These are phyloP conservation scores for Aphanomyces astaci DNA, from an alignment of 352 stramenopile species.

Conservation along the genomic window DNA sequence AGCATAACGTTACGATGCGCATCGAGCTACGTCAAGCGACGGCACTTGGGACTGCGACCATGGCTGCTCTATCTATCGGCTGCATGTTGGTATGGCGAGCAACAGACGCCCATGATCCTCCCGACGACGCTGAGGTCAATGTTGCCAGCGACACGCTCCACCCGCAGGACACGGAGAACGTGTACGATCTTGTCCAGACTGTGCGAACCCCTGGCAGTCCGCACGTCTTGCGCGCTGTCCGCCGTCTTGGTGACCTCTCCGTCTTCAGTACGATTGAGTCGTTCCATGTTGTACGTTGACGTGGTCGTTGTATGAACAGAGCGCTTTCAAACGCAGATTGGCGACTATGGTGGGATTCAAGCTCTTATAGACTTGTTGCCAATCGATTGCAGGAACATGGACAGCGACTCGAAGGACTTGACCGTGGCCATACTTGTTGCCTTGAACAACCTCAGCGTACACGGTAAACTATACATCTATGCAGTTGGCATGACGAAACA, in stretches of 20 bases:
- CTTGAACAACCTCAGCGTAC: slow-evolving; percentile 7
- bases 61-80: neutral
- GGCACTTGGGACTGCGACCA: neutral
- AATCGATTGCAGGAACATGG: neutral
- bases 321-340: slow-evolving; percentile 16
- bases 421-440: neutral
- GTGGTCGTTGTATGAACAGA: no score
- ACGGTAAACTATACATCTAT: neutral
- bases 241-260: neutral
- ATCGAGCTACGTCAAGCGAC: neutral
- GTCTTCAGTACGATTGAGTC: slow-evolving; percentile 7
- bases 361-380: neutral
- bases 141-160: neutral
- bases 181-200: neutral
- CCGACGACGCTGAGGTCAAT: neutral
- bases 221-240: neutral
- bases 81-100: neutral
- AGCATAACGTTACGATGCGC: no score
- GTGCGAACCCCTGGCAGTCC: neutral
- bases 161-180: neutral
- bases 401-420: neutral
- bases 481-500: neutral
- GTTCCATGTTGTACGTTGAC: no score
- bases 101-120: neutral
- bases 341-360: neutral